phyloP scores from a whole-genome alignment of 257 asterid genomes.

The Solanum medicagineum region DNA sequence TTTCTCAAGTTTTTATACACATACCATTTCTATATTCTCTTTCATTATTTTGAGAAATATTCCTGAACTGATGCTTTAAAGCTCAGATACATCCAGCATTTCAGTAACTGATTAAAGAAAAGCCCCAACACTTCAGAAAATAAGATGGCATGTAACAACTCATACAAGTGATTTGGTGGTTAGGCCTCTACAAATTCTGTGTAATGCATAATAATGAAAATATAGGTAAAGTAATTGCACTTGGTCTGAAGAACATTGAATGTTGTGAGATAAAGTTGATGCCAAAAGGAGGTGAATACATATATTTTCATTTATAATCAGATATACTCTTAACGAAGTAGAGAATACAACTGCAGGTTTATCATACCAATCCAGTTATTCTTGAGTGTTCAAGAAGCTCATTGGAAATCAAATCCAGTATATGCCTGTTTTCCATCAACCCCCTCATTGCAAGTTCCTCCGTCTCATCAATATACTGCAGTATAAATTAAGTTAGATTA shows the following conservation, averaged over 20 bases:
- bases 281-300: background rate
- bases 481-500: background rate
- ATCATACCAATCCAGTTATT: constrained; percentile 81
- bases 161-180: background rate
- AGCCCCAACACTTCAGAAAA: background rate
- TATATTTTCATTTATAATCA: background rate
- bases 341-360: background rate
- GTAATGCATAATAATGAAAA: background rate
- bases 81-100: background rate
- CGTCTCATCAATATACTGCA: constrained; percentile 86
- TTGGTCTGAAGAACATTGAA: background rate
- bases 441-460: constrained; percentile 95
- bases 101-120: background rate
- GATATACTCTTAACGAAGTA: background rate
- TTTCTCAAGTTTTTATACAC: background rate
- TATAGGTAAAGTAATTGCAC: background rate
- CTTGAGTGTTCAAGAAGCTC: constrained; percentile 64
- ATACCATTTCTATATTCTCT: background rate
- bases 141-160: background rate
- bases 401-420: constrained; percentile 54
- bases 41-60: background rate
- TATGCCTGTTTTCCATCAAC: constrained; percentile 63
- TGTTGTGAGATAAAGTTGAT: background rate
- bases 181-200: background rate
- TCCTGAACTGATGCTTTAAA: background rate